Evolutionary conservation across 1,284 basidiomycete genomes (phyloP), one percentile per base, ranked within the genome.

Genomic region (Entoloma clypeatum): DNA sequence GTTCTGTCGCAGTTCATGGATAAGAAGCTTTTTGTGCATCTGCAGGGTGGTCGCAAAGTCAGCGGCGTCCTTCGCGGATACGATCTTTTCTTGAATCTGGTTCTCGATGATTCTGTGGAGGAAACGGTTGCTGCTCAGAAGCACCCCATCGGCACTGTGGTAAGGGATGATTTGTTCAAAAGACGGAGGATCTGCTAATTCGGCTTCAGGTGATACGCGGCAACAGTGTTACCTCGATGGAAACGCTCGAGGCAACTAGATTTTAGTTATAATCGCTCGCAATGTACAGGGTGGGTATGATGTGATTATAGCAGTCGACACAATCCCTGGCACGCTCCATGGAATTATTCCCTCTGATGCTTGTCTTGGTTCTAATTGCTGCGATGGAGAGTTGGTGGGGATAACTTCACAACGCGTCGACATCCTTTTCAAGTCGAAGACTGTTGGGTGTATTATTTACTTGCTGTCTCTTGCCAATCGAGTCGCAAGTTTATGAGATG

Each of bases 1-100:
- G 1, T 36, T 22, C 43, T 29, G 44, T 40, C 44, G 52, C 60
- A 97, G 88, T 99, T 96, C 63, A 97, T 99, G 90, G 96, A 99
- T 79, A 96, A 97, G 74, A 89, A 87, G 55, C 72, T 98, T 54
- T 93, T 92, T 65, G 76, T 99, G 58, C 85, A 97, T 70, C 74
- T 99, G 5, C 95, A 99, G 62, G 96, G 94, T 40, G 92, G 92
- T 44, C 86, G 96, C 56, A 92, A 91, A 75, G 87, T 99, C 56
- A 92, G 90, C 65, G 96, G 95, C 43, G 85, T 84, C n/a, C 70
- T 99, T 42, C 84, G 96, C 49, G 96, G 96, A 26, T 99, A 95
- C 67, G 96, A 99, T 74, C 86, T 99, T 56, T 99, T 99, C 74
- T 72, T 99, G 62, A 99, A 99, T 65, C 77, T 99, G 29, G 95